Percentiles rank a stretch among this genome's conserved stretches.
Evolutionary conservation across 129 eudicot species (phyloP).

Genomic region (Logfia minima): DNA sequence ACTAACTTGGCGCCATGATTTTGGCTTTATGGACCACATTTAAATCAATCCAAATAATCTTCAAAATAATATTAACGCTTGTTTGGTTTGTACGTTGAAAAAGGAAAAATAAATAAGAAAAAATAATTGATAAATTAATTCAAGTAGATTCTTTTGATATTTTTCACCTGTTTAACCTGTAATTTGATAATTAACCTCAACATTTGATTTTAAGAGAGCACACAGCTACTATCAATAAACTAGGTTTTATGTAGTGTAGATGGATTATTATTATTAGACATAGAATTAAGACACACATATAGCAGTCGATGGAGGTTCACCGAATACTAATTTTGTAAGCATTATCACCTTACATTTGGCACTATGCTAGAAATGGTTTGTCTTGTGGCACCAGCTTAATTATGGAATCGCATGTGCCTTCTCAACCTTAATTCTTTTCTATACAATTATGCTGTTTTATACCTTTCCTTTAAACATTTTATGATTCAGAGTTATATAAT

Average conservation of each 20-base stretch:
- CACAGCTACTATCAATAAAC: too few relatives aligned
- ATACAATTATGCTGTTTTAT: neutral
- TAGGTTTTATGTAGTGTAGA: too few relatives aligned
- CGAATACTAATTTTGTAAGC: conserved; percentile 2
- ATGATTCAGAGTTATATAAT: neutral
- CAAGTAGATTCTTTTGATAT: too few relatives aligned
- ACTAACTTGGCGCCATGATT: conserved; percentile 32
- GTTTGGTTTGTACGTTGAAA: neutral
- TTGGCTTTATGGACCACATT: conserved; percentile 27
- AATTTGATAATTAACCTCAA: too few relatives aligned
- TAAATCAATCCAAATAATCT: neutral
- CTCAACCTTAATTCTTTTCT: conserved; percentile 7
- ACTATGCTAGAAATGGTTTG: conserved; percentile 24
- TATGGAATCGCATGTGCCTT: conserved; percentile 14
- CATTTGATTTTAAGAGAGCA: too few relatives aligned
- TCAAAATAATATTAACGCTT: neutral
- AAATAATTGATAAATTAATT: too few relatives aligned
- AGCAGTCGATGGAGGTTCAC: neutral
- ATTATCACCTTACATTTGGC: conserved; percentile 10
- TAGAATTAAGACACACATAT: neutral
- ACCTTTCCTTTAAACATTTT: neutral
- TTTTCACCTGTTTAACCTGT: too few relatives aligned
- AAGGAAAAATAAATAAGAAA: too few relatives aligned
- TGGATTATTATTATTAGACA: too few relatives aligned
- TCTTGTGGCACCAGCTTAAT: conserved; percentile 33